Base-by-base conservation (phyloP, 2,329 filamentous ascomycete species). In the Calonectria henricotiae region DNA sequence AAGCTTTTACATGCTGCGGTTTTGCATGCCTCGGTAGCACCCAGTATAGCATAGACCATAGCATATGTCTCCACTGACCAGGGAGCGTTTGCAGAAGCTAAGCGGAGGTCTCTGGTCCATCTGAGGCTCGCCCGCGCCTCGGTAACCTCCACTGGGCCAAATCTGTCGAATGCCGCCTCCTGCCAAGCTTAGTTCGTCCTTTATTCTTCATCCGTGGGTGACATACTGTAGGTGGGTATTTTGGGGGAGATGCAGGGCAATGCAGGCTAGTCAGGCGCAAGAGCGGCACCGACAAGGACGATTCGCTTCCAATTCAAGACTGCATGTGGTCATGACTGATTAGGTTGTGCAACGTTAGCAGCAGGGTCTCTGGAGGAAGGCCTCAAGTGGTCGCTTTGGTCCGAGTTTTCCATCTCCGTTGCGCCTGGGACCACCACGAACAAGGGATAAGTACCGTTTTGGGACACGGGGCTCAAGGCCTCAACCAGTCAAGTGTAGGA, bases 381-480 rank as follows among this genome's bases (percentile, higher is more conserved):
- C 27, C 46, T 67, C 43, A 67, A 67, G 32, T 65, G 60, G 63
- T 62, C 68, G 49, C 39, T 62, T 64, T 76, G 39, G 25, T 58
- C 62, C 62, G 67, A 60, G 30, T 62, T 67, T 60, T 62, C 62
- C 65, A 68, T 69, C 60, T 65, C 39, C 55, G 37, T 58, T 47
- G 27, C 44, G 55, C 66, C 62, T 61, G 68, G 70, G 67, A 39
- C 37, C 54, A 46, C 32, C 30, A 71, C 60, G 58, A 61, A 49
- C 65, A 71, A 69, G 51, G 71, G 71, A 65, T 70, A 54, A 71
- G 68, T 73, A 64, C 78, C 80, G 78, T 77, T 79, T 80, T 73
- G 61, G 80, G 77, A 81, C 79, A 81, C 79, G 79, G 81, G 78
- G 60, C 77, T 75, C 69, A 62, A 63, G 23, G 65, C 73, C 72